These are phyloP conservation scores for Barnettozyma siamensis DNA, from an alignment of 805 yeast genomes.

Conservation along the genomic window DNA sequence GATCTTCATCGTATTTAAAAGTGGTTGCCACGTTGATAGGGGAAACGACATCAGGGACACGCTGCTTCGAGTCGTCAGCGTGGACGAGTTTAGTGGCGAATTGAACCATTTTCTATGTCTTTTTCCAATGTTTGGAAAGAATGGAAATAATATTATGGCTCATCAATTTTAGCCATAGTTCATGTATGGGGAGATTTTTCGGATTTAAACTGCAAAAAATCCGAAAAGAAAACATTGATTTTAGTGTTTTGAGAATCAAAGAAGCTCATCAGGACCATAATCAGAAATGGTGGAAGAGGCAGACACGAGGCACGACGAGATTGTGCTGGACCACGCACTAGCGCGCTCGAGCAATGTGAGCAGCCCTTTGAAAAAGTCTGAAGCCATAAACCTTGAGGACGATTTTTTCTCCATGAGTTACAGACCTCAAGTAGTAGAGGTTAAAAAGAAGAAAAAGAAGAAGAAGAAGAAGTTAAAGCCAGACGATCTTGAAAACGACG, in stretches of 20 bases:
- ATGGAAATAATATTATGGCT: no score
- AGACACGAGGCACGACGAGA: conserved; percentile 19
- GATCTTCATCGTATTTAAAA: conserved; percentile 58
- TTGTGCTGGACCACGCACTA: conserved; percentile 20
- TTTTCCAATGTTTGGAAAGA: no score
- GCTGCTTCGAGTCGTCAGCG: conserved; percentile 54
- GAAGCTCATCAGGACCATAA: no score
- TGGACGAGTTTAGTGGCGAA: conserved; percentile 59
- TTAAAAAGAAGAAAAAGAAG: conserved; percentile 14
- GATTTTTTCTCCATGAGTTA: conserved; percentile 24
- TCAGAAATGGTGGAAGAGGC: conserved; percentile 9
- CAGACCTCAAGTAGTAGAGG: background rate
- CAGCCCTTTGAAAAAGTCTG: conserved; percentile 13
- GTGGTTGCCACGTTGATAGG: conserved; percentile 85
- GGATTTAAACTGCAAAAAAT: no score
- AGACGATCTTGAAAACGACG: background rate
- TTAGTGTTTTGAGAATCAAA: no score
- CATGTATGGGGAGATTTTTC: no score
- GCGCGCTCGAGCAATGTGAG: conserved; percentile 23
- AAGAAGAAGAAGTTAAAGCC: conserved; percentile 13
- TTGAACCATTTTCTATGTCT: conserved; percentile 33
- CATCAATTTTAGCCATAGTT: background rate
- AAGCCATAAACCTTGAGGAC: conserved; percentile 15
- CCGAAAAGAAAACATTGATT: no score
- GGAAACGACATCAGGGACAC: conserved; percentile 64